phyloP scores from a whole-genome alignment of 1,284 basidiomycete genomes.

The Leccinum ambiguum region DNA sequence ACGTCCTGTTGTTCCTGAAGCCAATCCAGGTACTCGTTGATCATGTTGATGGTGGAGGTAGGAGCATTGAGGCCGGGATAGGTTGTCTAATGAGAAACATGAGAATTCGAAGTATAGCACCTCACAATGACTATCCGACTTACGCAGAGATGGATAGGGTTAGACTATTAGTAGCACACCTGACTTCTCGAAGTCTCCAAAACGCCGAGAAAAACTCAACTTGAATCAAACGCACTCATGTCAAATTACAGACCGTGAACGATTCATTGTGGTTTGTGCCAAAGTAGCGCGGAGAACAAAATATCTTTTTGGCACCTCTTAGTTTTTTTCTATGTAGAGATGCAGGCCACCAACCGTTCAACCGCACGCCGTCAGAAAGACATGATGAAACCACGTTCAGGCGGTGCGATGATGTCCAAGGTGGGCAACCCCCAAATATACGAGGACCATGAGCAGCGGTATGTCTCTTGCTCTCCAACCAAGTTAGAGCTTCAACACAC shows the following conservation, averaged over 20 bases:
- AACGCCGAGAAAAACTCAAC: too few relatives aligned
- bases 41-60: too few relatives aligned
- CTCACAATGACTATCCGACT: too few relatives aligned
- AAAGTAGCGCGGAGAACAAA: slow-evolving; percentile 35
- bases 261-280: slow-evolving; percentile 30
- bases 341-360: slow-evolving; percentile 24
- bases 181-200: too few relatives aligned
- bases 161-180: too few relatives aligned
- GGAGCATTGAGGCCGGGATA: too few relatives aligned
- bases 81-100: too few relatives aligned
- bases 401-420: slow-evolving; percentile 40
- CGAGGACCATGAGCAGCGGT: slow-evolving; percentile 44
- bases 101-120: too few relatives aligned
- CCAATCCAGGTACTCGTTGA: too few relatives aligned
- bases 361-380: slow-evolving; percentile 1
- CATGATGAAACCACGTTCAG: slow-evolving; percentile 29
- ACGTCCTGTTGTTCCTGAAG: too few relatives aligned
- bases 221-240: slow-evolving; percentile 42
- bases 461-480: slow-evolving; percentile 5
- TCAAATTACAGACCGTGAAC: slow-evolving; percentile 46
- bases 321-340: slow-evolving; percentile 20
- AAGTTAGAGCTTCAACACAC: neutral
- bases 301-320: slow-evolving; percentile 26
- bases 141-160: too few relatives aligned
- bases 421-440: slow-evolving; percentile 32